Evolutionary conservation across 345 rosid species (phyloP).

Genomic region (Arabis hirsuta): DNA sequence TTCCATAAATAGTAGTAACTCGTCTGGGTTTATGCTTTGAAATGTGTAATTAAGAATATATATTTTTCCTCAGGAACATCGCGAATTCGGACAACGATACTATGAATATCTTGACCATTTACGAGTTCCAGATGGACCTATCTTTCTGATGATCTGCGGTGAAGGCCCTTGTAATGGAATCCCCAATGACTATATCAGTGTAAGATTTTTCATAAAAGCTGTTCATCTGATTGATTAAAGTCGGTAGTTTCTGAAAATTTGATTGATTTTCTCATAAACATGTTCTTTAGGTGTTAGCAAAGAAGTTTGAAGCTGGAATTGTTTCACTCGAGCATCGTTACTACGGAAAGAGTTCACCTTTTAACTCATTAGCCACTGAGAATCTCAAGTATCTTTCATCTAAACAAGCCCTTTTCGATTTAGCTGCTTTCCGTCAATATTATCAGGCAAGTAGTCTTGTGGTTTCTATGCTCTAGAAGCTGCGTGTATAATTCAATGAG

Average conservation of each 20-base stretch:
- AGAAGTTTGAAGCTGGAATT: slow-evolving; percentile 96
- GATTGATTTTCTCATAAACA: not conserved
- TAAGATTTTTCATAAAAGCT: slow-evolving; percentile 39
- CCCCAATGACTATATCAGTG: slow-evolving; percentile 69
- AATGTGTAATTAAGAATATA: too few relatives aligned
- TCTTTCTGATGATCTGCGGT: slow-evolving; percentile 81
- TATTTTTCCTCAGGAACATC: slow-evolving; percentile 80
- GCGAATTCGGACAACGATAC: slow-evolving; percentile 71
- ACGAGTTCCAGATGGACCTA: slow-evolving; percentile 73
- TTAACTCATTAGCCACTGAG: slow-evolving; percentile 61
- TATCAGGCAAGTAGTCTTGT: slow-evolving; percentile 66
- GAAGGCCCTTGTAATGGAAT: slow-evolving; percentile 83
- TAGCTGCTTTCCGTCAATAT: slow-evolving; percentile 82
- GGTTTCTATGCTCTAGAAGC: not conserved
- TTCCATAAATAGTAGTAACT: not conserved
- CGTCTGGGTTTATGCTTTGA: not conserved
- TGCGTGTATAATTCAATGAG: not conserved
- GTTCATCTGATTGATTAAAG: not conserved
- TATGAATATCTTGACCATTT: slow-evolving; percentile 79
- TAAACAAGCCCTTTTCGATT: slow-evolving; percentile 82
- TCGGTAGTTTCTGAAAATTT: not conserved
- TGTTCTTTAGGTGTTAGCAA: slow-evolving; percentile 72
- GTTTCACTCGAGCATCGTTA: slow-evolving; percentile 97
- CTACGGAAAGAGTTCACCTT: slow-evolving; percentile 90
- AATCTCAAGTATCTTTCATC: slow-evolving; percentile 92